Base-by-base conservation (phyloP, 2,329 filamentous ascomycete species). In the Elsinoe batatas region DNA sequence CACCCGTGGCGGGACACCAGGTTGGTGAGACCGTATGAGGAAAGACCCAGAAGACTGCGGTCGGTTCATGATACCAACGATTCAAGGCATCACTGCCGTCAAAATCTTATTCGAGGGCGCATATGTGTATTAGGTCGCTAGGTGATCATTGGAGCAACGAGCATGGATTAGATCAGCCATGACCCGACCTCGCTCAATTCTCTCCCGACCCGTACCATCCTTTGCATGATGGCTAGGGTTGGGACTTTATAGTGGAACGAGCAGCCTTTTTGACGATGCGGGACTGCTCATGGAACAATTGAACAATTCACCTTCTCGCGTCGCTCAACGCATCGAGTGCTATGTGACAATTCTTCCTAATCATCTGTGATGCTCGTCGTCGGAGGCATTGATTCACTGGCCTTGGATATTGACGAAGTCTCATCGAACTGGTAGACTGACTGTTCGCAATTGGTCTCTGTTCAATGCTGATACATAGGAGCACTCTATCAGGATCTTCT, bases 11-110 rank as follows among this genome's bases (percentile, higher is more conserved):
- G 26, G 32, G 18, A 7, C 11, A 12, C 10, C 11, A 13, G 22
- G 15, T 26, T 15, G 11, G 15, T 17, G 26, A 49, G 10, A 35
- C 33, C 12, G n/a, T 5, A n/a, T 33, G 26, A 49, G 17, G 44
- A 18, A 49, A 49, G 18, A 44, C n/a, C 20, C 44, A 49, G 26
- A 51, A 51, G 47, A 51, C 32, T 17, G 20, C 6, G 17, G 32
- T 51, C 33, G 42, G 53, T 46, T 30, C 32, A 55, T 17, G 53
- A 55, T 55, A 55, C 42, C 53, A 55, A 55, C 26, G 53, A 55
- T 44, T 46, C 30, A 35, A 43, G 53, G 53, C 53, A 44, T 47
- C 38, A 26, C 32, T 55, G 53, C 53, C 53, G 17, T 12, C 30
- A 55, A 55, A 55, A 55, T 37, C 36, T 15, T 33, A 36, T 51